Evolutionary conservation across 1,139 yeast species (phyloP), one percentile per base, ranked within the genome.

Genomic region (Zygosaccharomyces pseudobailii): DNA sequence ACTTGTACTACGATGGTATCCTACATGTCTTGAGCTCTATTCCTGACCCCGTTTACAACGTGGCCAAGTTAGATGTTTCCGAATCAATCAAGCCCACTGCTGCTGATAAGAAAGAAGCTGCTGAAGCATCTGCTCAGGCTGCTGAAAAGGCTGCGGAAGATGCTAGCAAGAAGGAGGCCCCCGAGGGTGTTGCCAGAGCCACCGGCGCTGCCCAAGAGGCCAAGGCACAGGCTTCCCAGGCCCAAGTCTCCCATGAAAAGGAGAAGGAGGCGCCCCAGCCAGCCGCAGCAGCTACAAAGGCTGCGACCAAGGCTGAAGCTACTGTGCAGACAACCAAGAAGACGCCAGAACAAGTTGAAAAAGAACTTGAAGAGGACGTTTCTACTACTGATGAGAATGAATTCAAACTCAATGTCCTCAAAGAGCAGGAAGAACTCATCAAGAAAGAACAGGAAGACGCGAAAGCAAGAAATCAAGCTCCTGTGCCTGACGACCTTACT

Each of bases 1-100:
- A 67, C 43, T 59, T 62, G 42, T 74, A 82, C 46, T 89, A 87
- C 67, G 96, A 90, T 59, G 97, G 96, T 20, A 78, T 92, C 55
- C 75, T 85, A 58, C 90, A 94, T 17, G 97, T 92, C 10, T 74
- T 92, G 62, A 80, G 89, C 48, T 84, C 96, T 4, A 82, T 92
- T 58, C 98, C 98, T 35, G 95, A 88, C 64, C 97, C 92, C 68
- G 88, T 90, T 49, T 92, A 87, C 71, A 95, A 92, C 66, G 96
- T 90, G 57, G 95, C 97, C 55, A 95, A 89, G 70, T 78, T 90
- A 55, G 95, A 89, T 63, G 89, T 92, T 59, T 75, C 86, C n/a
- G 66, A 63, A 43, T 52, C 61, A 30, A 62, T 57, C 32, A 45
- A 54, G 19, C 36, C 45, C 10, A 36, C 51, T 31, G 50, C 46